phyloP scores from a whole-genome alignment of 176 grass and related monocot genomes.

The Ensete glaucum region DNA sequence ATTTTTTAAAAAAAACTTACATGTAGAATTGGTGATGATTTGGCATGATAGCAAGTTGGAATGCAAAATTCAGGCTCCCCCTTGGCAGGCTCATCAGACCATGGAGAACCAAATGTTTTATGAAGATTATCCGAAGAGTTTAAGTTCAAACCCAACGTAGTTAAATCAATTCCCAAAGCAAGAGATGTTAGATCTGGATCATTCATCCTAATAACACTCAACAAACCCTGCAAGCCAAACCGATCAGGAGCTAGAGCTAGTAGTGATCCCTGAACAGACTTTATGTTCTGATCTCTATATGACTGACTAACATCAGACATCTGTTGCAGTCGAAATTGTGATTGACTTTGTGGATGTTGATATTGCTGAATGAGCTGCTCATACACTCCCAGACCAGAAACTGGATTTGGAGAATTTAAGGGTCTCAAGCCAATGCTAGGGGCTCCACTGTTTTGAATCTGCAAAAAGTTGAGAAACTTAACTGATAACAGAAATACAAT shows the following conservation, averaged over 20 bases:
- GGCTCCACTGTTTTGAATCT: constrained; percentile 55
- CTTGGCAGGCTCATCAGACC: constrained; percentile 71
- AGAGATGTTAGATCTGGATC: constrained; percentile 75
- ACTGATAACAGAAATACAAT: constrained; percentile 1
- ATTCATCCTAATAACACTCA: constrained; percentile 69
- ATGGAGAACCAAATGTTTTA: constrained; percentile 90
- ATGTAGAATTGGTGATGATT: constrained; percentile 45
- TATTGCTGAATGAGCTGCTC: constrained; percentile 94
- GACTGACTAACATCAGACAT: constrained; percentile 57
- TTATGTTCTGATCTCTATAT: constrained; percentile 69
- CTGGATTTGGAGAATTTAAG: constrained; percentile 43
- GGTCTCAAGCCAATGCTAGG: constrained; percentile 68
- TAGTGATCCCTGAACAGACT: constrained; percentile 43
- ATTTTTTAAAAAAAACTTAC: constrained; percentile 31
- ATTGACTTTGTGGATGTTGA: constrained; percentile 66
- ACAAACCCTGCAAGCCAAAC: constrained; percentile 70
- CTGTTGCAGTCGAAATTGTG: constrained; percentile 70
- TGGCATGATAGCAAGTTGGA: constrained; percentile 63
- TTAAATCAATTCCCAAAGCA: constrained; percentile 91
- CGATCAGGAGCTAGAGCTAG: constrained; percentile 55
- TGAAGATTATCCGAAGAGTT: constrained; percentile 90
- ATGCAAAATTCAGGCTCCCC: constrained; percentile 74
- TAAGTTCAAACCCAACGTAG: constrained; percentile 75
- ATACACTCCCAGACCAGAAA: constrained; percentile 58
- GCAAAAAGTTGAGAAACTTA: constrained; percentile 23